These are phyloP conservation scores for Mycena pura DNA, from an alignment of 768 basidiomycete genomes.

Conservation along the genomic window DNA sequence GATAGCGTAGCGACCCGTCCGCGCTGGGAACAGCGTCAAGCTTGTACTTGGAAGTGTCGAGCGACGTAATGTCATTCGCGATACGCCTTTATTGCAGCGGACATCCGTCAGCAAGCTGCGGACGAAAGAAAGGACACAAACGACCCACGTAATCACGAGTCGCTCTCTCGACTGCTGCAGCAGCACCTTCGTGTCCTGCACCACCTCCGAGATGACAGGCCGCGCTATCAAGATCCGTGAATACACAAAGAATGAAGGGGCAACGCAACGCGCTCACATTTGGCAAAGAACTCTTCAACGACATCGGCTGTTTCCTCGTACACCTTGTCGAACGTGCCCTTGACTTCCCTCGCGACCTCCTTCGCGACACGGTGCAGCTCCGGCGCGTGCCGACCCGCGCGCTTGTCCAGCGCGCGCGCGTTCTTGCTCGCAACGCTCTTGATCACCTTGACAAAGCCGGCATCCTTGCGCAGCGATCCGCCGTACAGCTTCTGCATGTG, in stretches of 20 bases:
- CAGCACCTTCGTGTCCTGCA: slow-evolving; percentile 91
- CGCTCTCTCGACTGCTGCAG: slow-evolving; percentile 90
- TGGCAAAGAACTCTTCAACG: slow-evolving; percentile 92
- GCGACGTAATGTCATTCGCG: slow-evolving; percentile 78
- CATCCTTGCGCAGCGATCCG: slow-evolving; percentile 90
- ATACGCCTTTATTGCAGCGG: slow-evolving; percentile 70
- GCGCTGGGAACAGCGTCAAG: slow-evolving; percentile 63
- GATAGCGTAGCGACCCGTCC: slow-evolving; percentile 67
- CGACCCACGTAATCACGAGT: slow-evolving; percentile 87
- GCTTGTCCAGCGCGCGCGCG: slow-evolving; percentile 73
- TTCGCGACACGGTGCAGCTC: slow-evolving; percentile 72
- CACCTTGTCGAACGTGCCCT: slow-evolving; percentile 94
- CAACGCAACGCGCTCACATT: slow-evolving; percentile 61
- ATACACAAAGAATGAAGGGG: not conserved
- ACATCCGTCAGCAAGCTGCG: not conserved
- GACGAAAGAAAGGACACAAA: not conserved
- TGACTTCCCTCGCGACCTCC: slow-evolving; percentile 79
- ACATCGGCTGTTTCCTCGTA: slow-evolving; percentile 93
- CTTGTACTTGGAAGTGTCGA: slow-evolving; percentile 82
- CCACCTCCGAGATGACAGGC: slow-evolving; percentile 86
- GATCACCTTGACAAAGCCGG: slow-evolving; percentile 98
- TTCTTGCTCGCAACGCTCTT: slow-evolving; percentile 90
- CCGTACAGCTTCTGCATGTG: slow-evolving; percentile 98
- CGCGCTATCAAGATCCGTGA: slow-evolving; percentile 58
- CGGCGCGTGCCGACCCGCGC: slow-evolving; percentile 82